A percentile compares a stretch with the other conserved stretches of the same genome.
phyloP scores from a whole-genome alignment of 495 filamentous ascomycete genomes.

The Penicillium chermesinum region DNA sequence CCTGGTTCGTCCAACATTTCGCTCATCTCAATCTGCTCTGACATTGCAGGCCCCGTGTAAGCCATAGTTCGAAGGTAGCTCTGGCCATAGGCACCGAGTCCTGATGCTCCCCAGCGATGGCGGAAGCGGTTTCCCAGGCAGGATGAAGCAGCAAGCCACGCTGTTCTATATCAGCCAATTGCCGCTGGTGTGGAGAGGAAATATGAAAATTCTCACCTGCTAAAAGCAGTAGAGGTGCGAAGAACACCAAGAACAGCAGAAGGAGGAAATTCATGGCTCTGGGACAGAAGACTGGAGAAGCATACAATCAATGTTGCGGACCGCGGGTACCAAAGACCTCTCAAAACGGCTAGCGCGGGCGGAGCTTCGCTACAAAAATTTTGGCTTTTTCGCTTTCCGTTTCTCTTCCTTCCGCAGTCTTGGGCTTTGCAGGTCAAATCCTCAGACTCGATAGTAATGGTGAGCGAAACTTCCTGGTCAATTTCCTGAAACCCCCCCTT shows the following conservation, averaged over 20 bases:
- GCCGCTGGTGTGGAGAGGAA: background rate
- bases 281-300: background rate
- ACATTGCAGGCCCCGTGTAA: slow-evolving; percentile 48
- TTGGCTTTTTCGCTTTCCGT: slow-evolving; percentile 17
- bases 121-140: slow-evolving; percentile 54
- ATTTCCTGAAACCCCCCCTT: slow-evolving; percentile 7
- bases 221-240: slow-evolving; percentile 43
- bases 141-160: slow-evolving; percentile 54
- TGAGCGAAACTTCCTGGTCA: slow-evolving; percentile 20
- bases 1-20: slow-evolving; percentile 50
- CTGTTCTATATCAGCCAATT: slow-evolving; percentile 28
- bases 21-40: slow-evolving; percentile 60
- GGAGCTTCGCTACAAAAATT: slow-evolving; percentile 20
- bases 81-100: slow-evolving; percentile 45
- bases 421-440: slow-evolving; percentile 36
- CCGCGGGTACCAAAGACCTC: slow-evolving; percentile 10
- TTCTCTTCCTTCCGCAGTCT: slow-evolving; percentile 8
- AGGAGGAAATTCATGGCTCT: slow-evolving; percentile 48
- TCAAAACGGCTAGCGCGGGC: slow-evolving; percentile 25
- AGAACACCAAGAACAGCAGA: slow-evolving; percentile 46
- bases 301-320: background rate
- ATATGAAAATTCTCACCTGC: slow-evolving; percentile 32
- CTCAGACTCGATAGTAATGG: slow-evolving; percentile 27
- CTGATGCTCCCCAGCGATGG: slow-evolving; percentile 32
- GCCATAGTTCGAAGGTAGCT: slow-evolving; percentile 53